Base-by-base conservation (phyloP, 805 yeast species). In the Clavispora asparagi region DNA sequence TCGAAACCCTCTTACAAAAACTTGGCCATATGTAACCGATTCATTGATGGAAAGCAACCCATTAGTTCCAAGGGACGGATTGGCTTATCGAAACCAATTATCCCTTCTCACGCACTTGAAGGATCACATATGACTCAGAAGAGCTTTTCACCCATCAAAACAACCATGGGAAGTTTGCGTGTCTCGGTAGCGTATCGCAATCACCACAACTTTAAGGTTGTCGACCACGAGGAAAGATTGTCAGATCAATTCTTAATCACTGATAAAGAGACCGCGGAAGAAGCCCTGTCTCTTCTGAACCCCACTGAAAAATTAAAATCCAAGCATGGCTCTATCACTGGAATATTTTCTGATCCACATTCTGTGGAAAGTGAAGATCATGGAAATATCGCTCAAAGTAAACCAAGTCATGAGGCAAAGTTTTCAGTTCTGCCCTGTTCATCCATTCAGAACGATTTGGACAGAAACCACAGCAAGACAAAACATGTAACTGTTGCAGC, bases 11-110 rank as follows among this genome's bases (percentile, higher is more conserved):
- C 52, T 13, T 52, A 52, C 39, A 48, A 53, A 27, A 56, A 50
- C 43, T 62, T 83, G 45, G 63, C 63, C 38, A 64, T 91, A 1
- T 79, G 81, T 6, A 78, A 84, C 41, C 74, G 88, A 45, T 64
- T 86, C 0, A 59, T 87, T 29, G 91, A 90, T 61, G 97, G 96
- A 0, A 77, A 83, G 13, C 79, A 81, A 53, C 85, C 94, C 0
- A 86, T 91, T 27, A 73, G 82, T 10, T 84, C 95, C 1, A 83
- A 82, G 60, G 96, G 96, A 3, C 70, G 97, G 50, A 78, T 90
- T 23, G 97, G 97, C 0, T 72, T 92, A 44, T 83, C 92, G 50
- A 85, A 85, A 60, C 69, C 83, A 4, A 75, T 84, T 2, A 75
- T 81, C 46, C 79, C 64, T 49, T 70, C 61, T 45, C 70, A 65